Conservation (phyloP, 371 early-diverging fungal species). For the Edhazardia aedis region DNA sequence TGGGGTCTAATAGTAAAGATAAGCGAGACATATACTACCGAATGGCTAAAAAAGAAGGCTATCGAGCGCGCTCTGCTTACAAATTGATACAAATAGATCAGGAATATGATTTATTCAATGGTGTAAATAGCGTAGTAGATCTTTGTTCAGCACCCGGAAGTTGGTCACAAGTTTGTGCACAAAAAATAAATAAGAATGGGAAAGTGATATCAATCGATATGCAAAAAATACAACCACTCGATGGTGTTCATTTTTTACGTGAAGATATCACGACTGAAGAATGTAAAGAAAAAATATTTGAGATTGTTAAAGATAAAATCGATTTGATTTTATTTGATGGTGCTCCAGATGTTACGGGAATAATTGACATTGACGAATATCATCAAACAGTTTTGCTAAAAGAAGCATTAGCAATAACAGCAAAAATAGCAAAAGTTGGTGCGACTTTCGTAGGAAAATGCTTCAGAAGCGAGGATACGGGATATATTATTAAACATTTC, state of each 20-base stretch:
- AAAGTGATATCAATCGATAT: conserved; percentile 84
- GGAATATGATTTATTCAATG: conserved; percentile 63
- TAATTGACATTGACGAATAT: conserved; percentile 93
- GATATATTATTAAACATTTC: not conserved
- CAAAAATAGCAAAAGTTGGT: not conserved
- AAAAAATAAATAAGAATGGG: conserved; percentile 49
- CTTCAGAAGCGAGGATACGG: not conserved
- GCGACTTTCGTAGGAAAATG: not conserved
- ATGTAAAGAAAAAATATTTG: conserved; percentile 66
- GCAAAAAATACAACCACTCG: conserved; percentile 83
- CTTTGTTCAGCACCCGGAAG: conserved; percentile 94
- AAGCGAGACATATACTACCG: conserved; percentile 70
- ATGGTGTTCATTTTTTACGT: conserved; percentile 70
- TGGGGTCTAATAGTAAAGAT: conserved; percentile 67
- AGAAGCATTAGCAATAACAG: conserved; percentile 46
- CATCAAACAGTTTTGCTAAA: conserved; percentile 76
- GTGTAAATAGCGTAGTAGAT: conserved; percentile 62
- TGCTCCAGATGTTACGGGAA: conserved; percentile 89
- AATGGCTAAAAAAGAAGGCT: conserved; percentile 50
- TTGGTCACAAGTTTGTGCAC: conserved; percentile 83
- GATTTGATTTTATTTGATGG: conserved; percentile 88
- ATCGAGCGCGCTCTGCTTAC: conserved; percentile 84
- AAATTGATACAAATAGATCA: conserved; percentile 79
- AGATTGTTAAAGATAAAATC: conserved; percentile 59
- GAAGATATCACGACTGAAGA: conserved; percentile 86